Base-by-base conservation (phyloP, 148 eudicot species). In the Drosera capensis region DNA sequence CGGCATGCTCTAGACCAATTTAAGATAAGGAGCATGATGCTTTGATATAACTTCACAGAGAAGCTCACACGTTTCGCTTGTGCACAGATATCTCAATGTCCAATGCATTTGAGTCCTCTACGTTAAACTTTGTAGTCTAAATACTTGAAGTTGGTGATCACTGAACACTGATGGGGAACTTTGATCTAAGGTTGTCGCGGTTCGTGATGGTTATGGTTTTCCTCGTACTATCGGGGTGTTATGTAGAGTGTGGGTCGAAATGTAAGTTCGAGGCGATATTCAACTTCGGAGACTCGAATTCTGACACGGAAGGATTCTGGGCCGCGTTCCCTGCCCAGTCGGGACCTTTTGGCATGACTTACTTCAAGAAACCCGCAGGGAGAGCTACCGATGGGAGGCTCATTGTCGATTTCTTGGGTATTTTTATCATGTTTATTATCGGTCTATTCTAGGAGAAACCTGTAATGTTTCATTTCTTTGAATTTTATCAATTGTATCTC, bases 261-360 rank as follows among this genome's bases (percentile, higher is more conserved):
- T 90, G 97, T 58, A 62, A 49, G 2, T 72, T 80, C 18, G 59
- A 75, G 52, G 97, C 79, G 0, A 85, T 90, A 35, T 81, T 85
- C 61, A 90, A 81, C 66, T 90, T 84, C 14, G 99, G 94, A 1
- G 93, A 90, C 54, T 85, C 95, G 0, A 85, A 85, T 21, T 60
- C 95, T 0, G 99, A 90, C 40, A 90, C 93, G 0, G 94, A 95
- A 1, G 95, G 95, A 0, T 78, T 85, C 40, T 80, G 52, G 49
- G 67, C 88, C 0, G 99, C 87, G 11, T 85, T 90, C 49, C 95
- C 95, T 1, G 28, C 82, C 0, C 49, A 62, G 38, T 37, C 39
- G 1, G 47, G 43, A 0, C 85, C 94, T 7, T 45, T 28, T 53
- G 99, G 99, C 21, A 78, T 81, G 80, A 90, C 93, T 1, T 80